Evolutionary conservation across 2,329 filamentous ascomycete genomes (phyloP).

Genomic region (Bipolaris sorokiniana): DNA sequence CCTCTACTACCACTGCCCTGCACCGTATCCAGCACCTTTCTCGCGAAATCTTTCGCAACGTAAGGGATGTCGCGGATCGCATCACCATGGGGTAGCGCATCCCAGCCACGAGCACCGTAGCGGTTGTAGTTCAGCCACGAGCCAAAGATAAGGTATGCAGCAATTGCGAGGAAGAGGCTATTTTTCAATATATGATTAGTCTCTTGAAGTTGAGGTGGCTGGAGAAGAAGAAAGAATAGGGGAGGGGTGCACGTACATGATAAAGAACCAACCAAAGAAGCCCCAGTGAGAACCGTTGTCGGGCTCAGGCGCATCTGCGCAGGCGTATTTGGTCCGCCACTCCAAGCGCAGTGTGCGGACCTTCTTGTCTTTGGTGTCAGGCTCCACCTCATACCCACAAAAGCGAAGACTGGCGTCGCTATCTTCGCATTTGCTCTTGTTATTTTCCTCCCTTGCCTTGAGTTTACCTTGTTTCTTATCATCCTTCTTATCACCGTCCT

Average conservation of each 20-base stretch:
- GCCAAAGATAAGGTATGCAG: slow-evolving; percentile 94
- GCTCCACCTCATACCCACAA: slow-evolving; percentile 69
- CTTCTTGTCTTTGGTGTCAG: slow-evolving; percentile 54
- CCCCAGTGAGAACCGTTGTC: slow-evolving; percentile 73
- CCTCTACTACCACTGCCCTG: slow-evolving; percentile 84
- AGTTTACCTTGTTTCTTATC: slow-evolving; percentile 30
- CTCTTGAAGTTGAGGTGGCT: neutral
- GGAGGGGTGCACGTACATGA: slow-evolving; percentile 70
- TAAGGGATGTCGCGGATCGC: slow-evolving; percentile 92
- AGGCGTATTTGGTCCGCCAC: slow-evolving; percentile 89
- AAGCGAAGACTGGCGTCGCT: slow-evolving; percentile 69
- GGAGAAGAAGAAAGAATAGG: neutral
- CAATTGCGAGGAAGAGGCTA: slow-evolving; percentile 82
- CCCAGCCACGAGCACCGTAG: slow-evolving; percentile 93
- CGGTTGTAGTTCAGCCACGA: slow-evolving; percentile 99
- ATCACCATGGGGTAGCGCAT: slow-evolving; percentile 90
- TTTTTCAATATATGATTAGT: slow-evolving; percentile 14
- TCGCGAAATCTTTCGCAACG: slow-evolving; percentile 84
- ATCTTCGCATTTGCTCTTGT: slow-evolving; percentile 45
- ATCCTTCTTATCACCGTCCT: slow-evolving; percentile 40
- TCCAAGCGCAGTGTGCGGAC: slow-evolving; percentile 72
- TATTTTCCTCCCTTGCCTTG: slow-evolving; percentile 37
- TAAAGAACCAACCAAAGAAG: slow-evolving; percentile 96
- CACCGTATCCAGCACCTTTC: slow-evolving; percentile 79
- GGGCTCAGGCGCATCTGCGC: slow-evolving; percentile 56